Conservation (phyloP, 208 protist genomes). For the Trypanosoma scelopori region DNA sequence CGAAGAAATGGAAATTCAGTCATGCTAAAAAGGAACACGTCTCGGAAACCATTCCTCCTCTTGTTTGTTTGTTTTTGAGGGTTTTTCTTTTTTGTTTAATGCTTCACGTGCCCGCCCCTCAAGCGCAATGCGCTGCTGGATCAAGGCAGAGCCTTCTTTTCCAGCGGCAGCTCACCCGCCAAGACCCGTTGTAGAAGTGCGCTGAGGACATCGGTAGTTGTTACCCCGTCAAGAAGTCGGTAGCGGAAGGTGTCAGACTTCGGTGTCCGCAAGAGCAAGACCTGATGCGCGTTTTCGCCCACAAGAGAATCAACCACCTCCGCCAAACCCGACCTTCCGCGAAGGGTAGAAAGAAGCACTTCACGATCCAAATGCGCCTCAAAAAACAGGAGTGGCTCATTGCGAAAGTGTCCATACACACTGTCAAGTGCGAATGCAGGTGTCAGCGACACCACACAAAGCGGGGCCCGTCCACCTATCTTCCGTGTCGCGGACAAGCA, state of each 20-base stretch:
- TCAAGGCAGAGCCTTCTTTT: constrained; percentile 15
- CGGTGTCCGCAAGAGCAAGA: constrained; percentile 23
- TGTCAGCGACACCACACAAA: constrained; percentile 53
- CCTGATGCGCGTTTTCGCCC: neutral
- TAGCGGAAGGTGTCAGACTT: constrained; percentile 23
- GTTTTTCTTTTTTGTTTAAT: neutral
- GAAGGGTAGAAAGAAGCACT: constrained; percentile 13
- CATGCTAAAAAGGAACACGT: neutral
- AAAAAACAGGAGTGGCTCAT: constrained; percentile 77
- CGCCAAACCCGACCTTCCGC: constrained; percentile 4
- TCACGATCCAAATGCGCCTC: constrained; percentile 32
- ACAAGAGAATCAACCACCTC: constrained; percentile 11
- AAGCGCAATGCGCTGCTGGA: neutral
- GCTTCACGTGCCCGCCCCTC: too few relatives aligned
- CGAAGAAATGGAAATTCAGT: too few relatives aligned
- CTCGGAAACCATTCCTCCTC: neutral
- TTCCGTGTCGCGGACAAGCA: constrained; percentile 44
- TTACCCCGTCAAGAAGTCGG: constrained; percentile 23
- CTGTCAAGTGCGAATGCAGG: constrained; percentile 29
- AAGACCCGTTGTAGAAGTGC: constrained; percentile 17
- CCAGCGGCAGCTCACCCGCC: constrained; percentile 16
- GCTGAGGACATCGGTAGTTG: constrained; percentile 8
- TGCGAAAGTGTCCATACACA: constrained; percentile 37
- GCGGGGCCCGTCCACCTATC: constrained; percentile 18
- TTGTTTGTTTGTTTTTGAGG: neutral